Conservation (phyloP, 2,329 filamentous ascomycete genomes). For the Aspergillus sp. region DNA sequence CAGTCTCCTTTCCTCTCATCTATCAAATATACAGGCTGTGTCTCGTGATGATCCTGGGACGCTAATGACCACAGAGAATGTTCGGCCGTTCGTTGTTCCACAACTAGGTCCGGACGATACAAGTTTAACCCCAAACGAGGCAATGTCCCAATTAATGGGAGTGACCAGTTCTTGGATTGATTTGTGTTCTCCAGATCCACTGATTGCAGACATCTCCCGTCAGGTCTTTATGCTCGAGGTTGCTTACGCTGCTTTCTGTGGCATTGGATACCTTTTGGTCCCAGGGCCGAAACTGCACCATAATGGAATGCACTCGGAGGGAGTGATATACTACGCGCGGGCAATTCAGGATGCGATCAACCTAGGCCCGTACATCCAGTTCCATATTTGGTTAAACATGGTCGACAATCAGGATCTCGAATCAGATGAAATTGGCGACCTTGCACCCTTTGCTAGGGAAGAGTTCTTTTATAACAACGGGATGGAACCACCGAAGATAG, state of each 20-base stretch:
- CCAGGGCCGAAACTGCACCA: conserved; percentile 71
- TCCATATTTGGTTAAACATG: conserved; percentile 82
- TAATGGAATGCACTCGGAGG: conserved; percentile 49
- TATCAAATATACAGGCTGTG: conserved; percentile 43
- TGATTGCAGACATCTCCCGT: conserved; percentile 81
- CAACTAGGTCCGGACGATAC: conserved; percentile 45
- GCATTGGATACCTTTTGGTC: conserved; percentile 78
- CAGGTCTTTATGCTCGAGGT: conserved; percentile 90
- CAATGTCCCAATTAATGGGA: conserved; percentile 73
- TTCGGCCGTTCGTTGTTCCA: conserved; percentile 39
- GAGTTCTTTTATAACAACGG: conserved; percentile 38
- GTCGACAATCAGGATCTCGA: conserved; percentile 67
- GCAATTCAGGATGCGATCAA: conserved; percentile 77
- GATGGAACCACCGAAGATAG: conserved; percentile 51
- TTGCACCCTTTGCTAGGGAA: conserved; percentile 43
- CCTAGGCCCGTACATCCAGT: conserved; percentile 71
- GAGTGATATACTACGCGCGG: conserved; percentile 73
- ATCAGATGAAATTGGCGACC: conserved; percentile 43
- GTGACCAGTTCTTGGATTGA: conserved; percentile 93
- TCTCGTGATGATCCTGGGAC: conserved; percentile 37
- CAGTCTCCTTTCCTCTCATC: conserved; percentile 52
- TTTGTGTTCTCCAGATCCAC: conserved; percentile 75
- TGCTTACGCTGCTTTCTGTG: conserved; percentile 93
- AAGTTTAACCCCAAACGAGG: conserved; percentile 77
- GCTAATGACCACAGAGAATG: conserved; percentile 41